Percentiles rank a stretch among this genome's conserved stretches.
Conservation (phyloP, 2,329 filamentous ascomycete species). For the Amauroascus verrucosus region DNA sequence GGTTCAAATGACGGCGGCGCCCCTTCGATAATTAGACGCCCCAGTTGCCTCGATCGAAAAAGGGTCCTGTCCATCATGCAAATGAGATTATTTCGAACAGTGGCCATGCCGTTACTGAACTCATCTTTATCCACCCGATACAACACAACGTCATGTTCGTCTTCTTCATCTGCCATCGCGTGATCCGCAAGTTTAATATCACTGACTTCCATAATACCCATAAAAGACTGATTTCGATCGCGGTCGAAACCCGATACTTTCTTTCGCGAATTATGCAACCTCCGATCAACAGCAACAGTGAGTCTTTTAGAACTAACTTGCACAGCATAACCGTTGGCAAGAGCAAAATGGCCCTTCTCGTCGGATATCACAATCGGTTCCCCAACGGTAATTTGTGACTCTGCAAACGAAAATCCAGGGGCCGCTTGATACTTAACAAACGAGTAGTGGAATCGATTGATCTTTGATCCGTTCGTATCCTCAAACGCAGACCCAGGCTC, state of each 20-base stretch:
- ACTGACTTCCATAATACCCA: slow-evolving; percentile 76
- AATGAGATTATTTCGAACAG: slow-evolving; percentile 84
- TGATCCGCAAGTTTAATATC: slow-evolving; percentile 2
- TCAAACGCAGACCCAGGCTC: slow-evolving; percentile 65
- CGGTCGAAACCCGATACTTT: slow-evolving; percentile 67
- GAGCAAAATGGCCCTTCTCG: slow-evolving; percentile 85
- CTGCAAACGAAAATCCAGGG: slow-evolving; percentile 68
- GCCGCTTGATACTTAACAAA: slow-evolving; percentile 60
- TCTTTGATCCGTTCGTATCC: slow-evolving; percentile 61
- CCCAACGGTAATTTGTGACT: slow-evolving; percentile 76
- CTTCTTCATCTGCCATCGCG: slow-evolving; percentile 34
- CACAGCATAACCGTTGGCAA: slow-evolving; percentile 84
- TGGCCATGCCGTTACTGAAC: slow-evolving; percentile 95
- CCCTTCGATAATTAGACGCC: slow-evolving; percentile 70
- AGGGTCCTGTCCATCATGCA: slow-evolving; percentile 77
- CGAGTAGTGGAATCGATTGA: slow-evolving; percentile 82
- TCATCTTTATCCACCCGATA: slow-evolving; percentile 96
- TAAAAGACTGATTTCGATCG: slow-evolving; percentile 69
- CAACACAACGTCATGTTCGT: slow-evolving; percentile 43
- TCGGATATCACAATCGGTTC: slow-evolving; percentile 96
- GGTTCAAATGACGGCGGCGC: slow-evolving; percentile 63
- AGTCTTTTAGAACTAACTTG: slow-evolving; percentile 65
- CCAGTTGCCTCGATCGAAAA: slow-evolving; percentile 60
- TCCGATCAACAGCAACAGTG: slow-evolving; percentile 79
- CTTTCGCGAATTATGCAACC: slow-evolving; percentile 75